A percentile compares a stretch with the other conserved stretches of the same genome.
Evolutionary conservation across 164 flowering plant genomes (phyloP).

Genomic region (Warburgia ugandensis): DNA sequence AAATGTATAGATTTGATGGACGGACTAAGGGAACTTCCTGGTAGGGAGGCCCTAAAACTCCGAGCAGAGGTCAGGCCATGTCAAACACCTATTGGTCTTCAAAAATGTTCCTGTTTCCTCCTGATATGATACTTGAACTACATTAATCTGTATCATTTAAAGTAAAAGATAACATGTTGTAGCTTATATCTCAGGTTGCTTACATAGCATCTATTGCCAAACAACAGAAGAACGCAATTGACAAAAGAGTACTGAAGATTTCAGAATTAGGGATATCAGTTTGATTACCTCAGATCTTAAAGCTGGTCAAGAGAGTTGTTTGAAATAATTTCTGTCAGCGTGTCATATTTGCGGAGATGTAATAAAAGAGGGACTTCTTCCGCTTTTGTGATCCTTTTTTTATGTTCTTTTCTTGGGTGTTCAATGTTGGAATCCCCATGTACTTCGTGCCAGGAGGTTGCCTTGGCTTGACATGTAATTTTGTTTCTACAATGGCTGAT

Average conservation of each 20-base stretch:
- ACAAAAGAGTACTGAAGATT: slow-evolving; percentile 58
- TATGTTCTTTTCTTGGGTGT: no score
- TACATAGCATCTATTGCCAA: slow-evolving; percentile 56
- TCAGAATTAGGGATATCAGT: slow-evolving; percentile 80
- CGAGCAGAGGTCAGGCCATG: slow-evolving; percentile 66
- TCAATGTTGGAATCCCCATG: no score
- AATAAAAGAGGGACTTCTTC: no score
- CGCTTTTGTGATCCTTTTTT: no score
- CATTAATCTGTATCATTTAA: background rate
- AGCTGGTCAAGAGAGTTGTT: background rate
- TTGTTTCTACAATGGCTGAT: no score
- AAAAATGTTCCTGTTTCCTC: background rate
- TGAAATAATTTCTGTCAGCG: no score
- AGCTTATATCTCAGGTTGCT: slow-evolving; percentile 51
- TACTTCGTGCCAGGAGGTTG: no score
- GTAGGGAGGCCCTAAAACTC: slow-evolving; percentile 78
- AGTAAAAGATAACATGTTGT: background rate
- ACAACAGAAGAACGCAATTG: slow-evolving; percentile 41
- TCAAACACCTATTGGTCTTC: background rate
- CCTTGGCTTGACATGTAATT: no score
- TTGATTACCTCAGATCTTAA: slow-evolving; percentile 16
- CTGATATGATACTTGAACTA: background rate
- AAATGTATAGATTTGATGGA: slow-evolving; percentile 66
- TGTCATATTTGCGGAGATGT: no score
- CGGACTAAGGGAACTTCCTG: slow-evolving; percentile 67